Evolutionary conservation across 2,329 filamentous ascomycete genomes (phyloP).

Genomic region (Alternaria triticimaculans): DNA sequence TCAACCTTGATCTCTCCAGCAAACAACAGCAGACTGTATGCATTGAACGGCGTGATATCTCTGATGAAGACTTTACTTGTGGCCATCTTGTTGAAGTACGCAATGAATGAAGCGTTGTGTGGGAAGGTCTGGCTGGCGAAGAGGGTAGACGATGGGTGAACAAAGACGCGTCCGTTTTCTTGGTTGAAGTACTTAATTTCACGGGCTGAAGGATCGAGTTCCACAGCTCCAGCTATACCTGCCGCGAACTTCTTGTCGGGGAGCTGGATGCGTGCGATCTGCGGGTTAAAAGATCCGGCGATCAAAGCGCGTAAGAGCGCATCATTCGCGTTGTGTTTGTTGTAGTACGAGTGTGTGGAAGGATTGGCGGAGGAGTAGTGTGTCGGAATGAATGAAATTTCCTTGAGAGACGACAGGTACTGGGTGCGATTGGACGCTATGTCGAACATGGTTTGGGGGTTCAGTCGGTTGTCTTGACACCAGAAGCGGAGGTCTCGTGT

Average conservation of each 20-base stretch:
- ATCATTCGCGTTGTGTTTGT: slow-evolving; percentile 57
- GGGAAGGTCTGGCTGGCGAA: slow-evolving; percentile 84
- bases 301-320: slow-evolving; percentile 57
- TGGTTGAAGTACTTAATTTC: slow-evolving; percentile 88
- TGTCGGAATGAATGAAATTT: slow-evolving; percentile 76
- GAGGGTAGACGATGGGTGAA: slow-evolving; percentile 86
- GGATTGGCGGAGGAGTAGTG: slow-evolving; percentile 42
- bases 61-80: slow-evolving; percentile 92
- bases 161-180: slow-evolving; percentile 72
- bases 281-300: slow-evolving; percentile 67
- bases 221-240: slow-evolving; percentile 86
- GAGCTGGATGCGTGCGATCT: slow-evolving; percentile 89
- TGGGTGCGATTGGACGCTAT: slow-evolving; percentile 86
- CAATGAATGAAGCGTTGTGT: slow-evolving; percentile 76
- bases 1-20: slow-evolving; percentile 84
- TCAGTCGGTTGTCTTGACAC: slow-evolving; percentile 87
- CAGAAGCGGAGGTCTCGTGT: slow-evolving; percentile 72
- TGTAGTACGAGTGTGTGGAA: slow-evolving; percentile 45
- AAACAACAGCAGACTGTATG: slow-evolving; percentile 87
- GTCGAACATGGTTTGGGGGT: slow-evolving; percentile 81
- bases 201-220: slow-evolving; percentile 88
- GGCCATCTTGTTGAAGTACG: slow-evolving; percentile 90
- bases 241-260: slow-evolving; percentile 95
- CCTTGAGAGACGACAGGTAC: slow-evolving; percentile 83
- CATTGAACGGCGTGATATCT: slow-evolving; percentile 91